Conservation (phyloP, 164 flowering plant species). For the Umbellularia californica region DNA sequence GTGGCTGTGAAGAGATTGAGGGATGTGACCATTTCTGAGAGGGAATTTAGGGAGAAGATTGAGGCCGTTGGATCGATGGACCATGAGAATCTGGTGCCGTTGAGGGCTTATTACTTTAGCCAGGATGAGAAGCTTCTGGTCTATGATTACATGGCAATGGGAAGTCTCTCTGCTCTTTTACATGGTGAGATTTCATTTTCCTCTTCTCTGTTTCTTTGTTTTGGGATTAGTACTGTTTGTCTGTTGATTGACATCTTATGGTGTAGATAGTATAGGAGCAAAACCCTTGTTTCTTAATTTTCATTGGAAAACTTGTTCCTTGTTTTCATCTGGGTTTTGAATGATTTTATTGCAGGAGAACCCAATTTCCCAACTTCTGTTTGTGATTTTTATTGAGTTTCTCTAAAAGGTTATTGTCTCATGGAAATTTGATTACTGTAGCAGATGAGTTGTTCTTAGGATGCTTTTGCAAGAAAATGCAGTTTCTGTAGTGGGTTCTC, state of each 20-base stretch:
- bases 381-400: background rate
- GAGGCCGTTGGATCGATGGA: slow-evolving; percentile 60
- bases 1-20: slow-evolving; percentile 92
- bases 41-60: slow-evolving; percentile 73
- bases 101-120: slow-evolving; percentile 73
- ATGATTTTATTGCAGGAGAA: background rate
- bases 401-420: background rate
- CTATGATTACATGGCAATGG: slow-evolving; percentile 85
- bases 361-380: background rate
- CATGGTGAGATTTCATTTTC: slow-evolving; percentile 57
- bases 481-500: background rate
- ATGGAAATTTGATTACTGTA: background rate
- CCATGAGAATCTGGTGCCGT: slow-evolving; percentile 71
- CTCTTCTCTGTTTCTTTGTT: background rate
- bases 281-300: too few relatives aligned
- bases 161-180: slow-evolving; percentile 93
- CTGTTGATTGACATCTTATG: background rate
- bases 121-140: slow-evolving; percentile 87
- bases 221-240: too few relatives aligned
- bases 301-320: background rate
- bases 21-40: slow-evolving; percentile 61
- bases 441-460: background rate
- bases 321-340: background rate
- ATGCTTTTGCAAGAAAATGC: background rate
- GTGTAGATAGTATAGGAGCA: too few relatives aligned